phyloP scores from a whole-genome alignment of 108 stramenopile genomes.

The Cyclostephanos invisitatus region DNA sequence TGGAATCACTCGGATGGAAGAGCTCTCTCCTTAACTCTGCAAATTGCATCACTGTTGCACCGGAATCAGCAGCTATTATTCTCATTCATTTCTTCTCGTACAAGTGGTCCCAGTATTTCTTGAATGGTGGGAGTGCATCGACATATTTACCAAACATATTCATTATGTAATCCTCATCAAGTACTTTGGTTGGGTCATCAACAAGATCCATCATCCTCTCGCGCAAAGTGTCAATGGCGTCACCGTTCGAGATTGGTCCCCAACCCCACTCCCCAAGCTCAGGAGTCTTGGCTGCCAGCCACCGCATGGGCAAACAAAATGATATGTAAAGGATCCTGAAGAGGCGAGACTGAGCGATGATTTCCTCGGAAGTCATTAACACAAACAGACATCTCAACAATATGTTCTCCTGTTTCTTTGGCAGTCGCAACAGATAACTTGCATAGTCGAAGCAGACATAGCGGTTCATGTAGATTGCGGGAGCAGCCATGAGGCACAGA shows the following conservation, averaged over 20 bases:
- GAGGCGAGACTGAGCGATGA: constrained; percentile 1
- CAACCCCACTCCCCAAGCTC: constrained; percentile 9
- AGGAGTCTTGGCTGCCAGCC: constrained; percentile 9
- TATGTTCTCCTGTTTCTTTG: neutral
- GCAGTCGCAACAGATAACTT: neutral
- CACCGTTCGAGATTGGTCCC: constrained; percentile 4
- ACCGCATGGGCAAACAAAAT: constrained; percentile 6
- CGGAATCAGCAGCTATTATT: neutral
- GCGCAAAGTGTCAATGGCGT: neutral
- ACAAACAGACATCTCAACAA: constrained; percentile 2
- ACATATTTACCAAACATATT: neutral
- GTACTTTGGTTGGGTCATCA: neutral
- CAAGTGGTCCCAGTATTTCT: constrained; percentile 4
- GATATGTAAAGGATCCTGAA: constrained; percentile 1
- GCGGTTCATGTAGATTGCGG: constrained; percentile 9
- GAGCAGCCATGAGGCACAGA: constrained; percentile 1
- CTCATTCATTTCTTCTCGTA: constrained; percentile 7
- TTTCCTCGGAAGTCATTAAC: constrained; percentile 6
- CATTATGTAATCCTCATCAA: constrained; percentile 11
- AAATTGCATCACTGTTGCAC: neutral
- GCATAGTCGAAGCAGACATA: neutral
- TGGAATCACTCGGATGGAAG: neutral
- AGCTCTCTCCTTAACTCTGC: neutral
- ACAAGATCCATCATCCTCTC: neutral
- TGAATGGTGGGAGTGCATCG: constrained; percentile 9